Percentiles rank a stretch among this genome's conserved stretches.
Conservation (phyloP, 83 land plant species). For the Larix sibirica region DNA sequence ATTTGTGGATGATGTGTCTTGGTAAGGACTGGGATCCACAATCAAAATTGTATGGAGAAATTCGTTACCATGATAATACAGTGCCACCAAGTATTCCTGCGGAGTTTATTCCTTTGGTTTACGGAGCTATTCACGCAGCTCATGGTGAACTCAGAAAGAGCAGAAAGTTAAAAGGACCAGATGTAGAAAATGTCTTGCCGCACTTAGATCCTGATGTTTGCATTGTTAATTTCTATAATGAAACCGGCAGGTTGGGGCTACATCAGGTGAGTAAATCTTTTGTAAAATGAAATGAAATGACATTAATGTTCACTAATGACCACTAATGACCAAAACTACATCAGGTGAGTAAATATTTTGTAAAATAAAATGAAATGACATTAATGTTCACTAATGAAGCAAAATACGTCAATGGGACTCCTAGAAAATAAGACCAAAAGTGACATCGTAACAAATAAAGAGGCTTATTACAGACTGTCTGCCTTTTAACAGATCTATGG, state of each 20-base stretch:
- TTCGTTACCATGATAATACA: constrained; percentile 53
- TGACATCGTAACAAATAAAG: neutral
- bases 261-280: constrained; percentile 59
- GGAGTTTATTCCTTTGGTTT: constrained; percentile 46
- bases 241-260: constrained; percentile 68
- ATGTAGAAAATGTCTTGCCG: constrained; percentile 43
- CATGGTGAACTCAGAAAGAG: constrained; percentile 30
- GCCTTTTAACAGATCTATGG: neutral
- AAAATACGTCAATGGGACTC: no score
- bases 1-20: constrained; percentile 83
- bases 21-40: constrained; percentile 85
- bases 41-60: constrained; percentile 45
- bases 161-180: constrained; percentile 16
- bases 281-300: no score
- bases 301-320: no score
- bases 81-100: constrained; percentile 55
- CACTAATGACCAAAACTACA: constrained; percentile 29
- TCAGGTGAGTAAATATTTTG: constrained; percentile 45
- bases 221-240: constrained; percentile 73
- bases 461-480: neutral
- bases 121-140: constrained; percentile 47
- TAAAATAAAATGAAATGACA: no score
- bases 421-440: neutral
- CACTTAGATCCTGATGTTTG: constrained; percentile 68
- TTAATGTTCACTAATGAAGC: no score